Percentiles rank a stretch among this genome's conserved stretches.
Conservation (phyloP, 2,329 filamentous ascomycete species). For the Colletotrichum sp. region DNA sequence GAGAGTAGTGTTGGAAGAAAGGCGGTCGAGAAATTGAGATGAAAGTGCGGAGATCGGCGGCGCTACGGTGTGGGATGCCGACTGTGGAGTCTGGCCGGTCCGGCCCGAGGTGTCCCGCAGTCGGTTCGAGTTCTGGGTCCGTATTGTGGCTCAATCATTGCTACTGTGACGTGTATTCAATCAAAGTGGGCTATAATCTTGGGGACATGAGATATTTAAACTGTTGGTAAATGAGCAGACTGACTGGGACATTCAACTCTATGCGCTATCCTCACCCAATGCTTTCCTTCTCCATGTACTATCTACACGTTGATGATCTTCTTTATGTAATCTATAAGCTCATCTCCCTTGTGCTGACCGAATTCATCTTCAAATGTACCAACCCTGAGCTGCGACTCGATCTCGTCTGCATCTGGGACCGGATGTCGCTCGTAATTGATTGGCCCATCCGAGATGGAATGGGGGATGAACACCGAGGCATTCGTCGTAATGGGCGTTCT, state of each 20-base stretch:
- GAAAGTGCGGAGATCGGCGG: neutral
- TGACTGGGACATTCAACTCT: neutral
- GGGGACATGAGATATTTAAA: neutral
- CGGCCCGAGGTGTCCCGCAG: neutral
- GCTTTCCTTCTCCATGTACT: neutral
- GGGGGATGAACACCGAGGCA: neutral
- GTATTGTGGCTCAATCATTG: neutral
- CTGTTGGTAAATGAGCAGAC: neutral
- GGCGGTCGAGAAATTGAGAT: neutral
- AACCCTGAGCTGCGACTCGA: neutral
- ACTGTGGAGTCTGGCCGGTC: neutral
- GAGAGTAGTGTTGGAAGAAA: neutral
- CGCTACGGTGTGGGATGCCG: neutral
- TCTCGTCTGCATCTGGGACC: neutral
- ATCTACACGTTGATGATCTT: neutral
- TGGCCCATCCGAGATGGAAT: neutral
- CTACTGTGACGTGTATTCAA: neutral
- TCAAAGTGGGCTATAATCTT: neutral
- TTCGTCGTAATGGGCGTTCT: neutral
- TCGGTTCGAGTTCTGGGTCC: neutral
- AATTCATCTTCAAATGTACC: neutral
- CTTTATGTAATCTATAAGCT: neutral
- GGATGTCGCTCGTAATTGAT: neutral
- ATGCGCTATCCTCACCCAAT: neutral
- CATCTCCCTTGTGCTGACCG: neutral